These are phyloP conservation scores for Echinochloa phyllopogon DNA, from an alignment of 176 grass and related monocot genomes.

Conservation along the genomic window DNA sequence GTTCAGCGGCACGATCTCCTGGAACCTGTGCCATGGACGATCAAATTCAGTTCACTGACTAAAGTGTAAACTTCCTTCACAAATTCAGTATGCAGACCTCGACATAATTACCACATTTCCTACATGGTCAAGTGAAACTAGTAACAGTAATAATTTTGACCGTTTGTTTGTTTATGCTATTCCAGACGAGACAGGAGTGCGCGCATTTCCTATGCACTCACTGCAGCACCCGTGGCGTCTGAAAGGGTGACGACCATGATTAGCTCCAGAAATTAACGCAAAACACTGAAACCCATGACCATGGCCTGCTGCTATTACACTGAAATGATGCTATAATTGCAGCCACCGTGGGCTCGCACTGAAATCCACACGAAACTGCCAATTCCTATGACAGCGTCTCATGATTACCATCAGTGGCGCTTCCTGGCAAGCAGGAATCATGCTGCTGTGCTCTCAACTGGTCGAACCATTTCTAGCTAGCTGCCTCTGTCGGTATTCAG, in stretches of 20 bases:
- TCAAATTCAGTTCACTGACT: neutral
- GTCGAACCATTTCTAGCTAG: neutral
- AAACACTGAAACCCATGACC: constrained; percentile 44
- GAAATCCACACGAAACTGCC: constrained; percentile 23
- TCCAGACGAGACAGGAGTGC: neutral
- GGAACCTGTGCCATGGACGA: constrained; percentile 57
- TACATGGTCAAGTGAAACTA: neutral
- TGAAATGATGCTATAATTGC: constrained; percentile 2
- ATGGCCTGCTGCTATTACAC: constrained; percentile 5
- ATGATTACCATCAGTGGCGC: constrained; percentile 19
- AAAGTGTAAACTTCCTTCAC: neutral
- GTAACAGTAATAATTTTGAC: neutral
- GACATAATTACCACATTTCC: neutral
- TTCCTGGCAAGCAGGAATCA: neutral
- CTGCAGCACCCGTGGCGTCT: neutral
- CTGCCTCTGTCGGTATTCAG: neutral
- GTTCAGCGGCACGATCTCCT: constrained; percentile 91
- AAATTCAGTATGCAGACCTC: neutral
- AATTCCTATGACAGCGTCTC: constrained; percentile 5
- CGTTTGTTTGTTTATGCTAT: neutral
- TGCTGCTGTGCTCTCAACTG: neutral
- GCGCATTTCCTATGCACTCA: neutral
- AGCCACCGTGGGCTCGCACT: constrained; percentile 3
- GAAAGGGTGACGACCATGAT: constrained; percentile 20
- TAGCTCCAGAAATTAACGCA: constrained; percentile 36